These are phyloP conservation scores for Buddleja alternifolia DNA, from an alignment of 257 asterid species.

Conservation along the genomic window DNA sequence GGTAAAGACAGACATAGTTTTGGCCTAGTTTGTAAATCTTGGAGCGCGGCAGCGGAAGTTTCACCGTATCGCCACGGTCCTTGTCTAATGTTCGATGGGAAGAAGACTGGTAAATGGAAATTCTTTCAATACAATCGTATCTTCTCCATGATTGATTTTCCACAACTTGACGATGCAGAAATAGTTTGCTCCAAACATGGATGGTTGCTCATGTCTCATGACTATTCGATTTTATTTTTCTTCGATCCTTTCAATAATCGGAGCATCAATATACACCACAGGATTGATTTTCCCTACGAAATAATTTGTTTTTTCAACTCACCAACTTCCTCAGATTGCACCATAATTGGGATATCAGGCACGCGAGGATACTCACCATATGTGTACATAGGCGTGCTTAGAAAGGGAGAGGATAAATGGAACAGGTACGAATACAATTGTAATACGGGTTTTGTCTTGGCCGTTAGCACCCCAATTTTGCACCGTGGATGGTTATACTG, in stretches of 20 bases:
- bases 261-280: not conserved
- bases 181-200: conserved; percentile 1
- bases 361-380: too few relatives aligned
- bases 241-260: not conserved
- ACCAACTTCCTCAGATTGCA: conserved; percentile 1
- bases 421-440: not conserved
- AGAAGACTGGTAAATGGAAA: not conserved
- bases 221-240: not conserved
- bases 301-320: not conserved
- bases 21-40: conserved; percentile 6
- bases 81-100: not conserved
- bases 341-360: not conserved
- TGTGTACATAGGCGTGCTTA: not conserved
- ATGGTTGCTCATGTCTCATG: conserved; percentile 1
- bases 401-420: not conserved
- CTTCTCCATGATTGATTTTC: not conserved
- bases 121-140: not conserved
- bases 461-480: not conserved
- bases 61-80: not conserved
- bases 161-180: not conserved
- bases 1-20: not conserved
- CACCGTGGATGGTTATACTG: not conserved
- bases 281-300: not conserved
- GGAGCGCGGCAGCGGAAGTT: not conserved
- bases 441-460: not conserved